Base-by-base conservation (phyloP, 805 yeast genomes). In the Candida khao-thaluensis region DNA sequence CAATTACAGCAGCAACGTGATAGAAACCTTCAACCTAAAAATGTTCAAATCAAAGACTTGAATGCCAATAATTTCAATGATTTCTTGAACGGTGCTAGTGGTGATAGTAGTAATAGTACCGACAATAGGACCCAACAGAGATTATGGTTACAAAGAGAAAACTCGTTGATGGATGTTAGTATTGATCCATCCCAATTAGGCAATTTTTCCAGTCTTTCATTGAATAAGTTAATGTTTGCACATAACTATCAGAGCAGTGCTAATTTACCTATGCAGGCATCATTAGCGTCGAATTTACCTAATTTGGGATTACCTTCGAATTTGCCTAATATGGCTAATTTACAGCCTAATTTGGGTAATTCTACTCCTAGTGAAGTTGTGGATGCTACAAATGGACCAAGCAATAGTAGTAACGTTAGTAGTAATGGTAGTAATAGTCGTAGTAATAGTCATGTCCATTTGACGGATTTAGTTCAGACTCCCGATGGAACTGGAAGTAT, bases 131-230 rank as follows among this genome's bases (percentile, higher is more conserved):
- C 95, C 0, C 95, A 87, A 54, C 93, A 85, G 54, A 75, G 81
- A 45, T 70, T 88, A 37, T 86, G 95, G 95, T 64, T 87, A 23
- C 95, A 85, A 57, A 69, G 91, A 47, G 91, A 85, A 48, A 82
- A 77, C 50, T 79, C 86, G 2, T 64, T 83, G 29, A 64, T 82
- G 62, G 90, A 82, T 54, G 59, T 81, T 37, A 65, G 63, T 3
- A 53, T 54, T 23, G 72, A 66, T 43, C 43, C 60, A 8, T 48
- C 47, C 28, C 57, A 56, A 24, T 42, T 59, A 30, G 52, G 60
- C 15, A 68, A 66, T 45, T 58, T 69, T 21, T 69, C 74, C 14
- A 64, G 58, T 35, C 44, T 68, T 30, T 65, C 72, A 24, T 53
- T 63, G 39, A 64, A 57, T 49, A 66, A 64, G 43, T 46, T 64